Base-by-base conservation (phyloP, 1,284 basidiomycete species). In the Wolfiporia cocos region DNA sequence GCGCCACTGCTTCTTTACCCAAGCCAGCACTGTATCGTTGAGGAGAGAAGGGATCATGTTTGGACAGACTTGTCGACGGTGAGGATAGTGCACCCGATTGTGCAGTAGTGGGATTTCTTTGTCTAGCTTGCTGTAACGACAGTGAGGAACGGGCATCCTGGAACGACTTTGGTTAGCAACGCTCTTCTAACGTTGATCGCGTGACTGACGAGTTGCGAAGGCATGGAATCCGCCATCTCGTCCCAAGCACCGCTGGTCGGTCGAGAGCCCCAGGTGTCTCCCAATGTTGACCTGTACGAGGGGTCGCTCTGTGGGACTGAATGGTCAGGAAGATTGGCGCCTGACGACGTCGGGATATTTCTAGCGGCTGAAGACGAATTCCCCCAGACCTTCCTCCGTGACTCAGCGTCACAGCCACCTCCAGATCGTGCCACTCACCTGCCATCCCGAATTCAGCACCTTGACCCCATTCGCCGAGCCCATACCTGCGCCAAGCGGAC, bases 401-500 rank as follows among this genome's bases (percentile, higher is more conserved):
- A 26, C 40, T 20, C 37, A 31, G 23, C 10, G 35, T 9, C 19
- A 7, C 22, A 20, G 14, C 15, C 7, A 12, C 4, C 17, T 17
- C 31, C 23, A 11, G 26, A 32, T 19, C 19, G 9, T 31, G 36
- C 19, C 46, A 67, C 78, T 45, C 47, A 81, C 85, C 73, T 83
- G 80, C 84, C 85, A 87, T 35, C 79, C 76, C 41, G 77, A 66
- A 57, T 74, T 78, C 44, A 81, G 64, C 21, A 65, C 61, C 55
- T 80, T 78, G 46, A 78, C 63, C 10, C 67, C 61, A 32, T 62
- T 68, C 2, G 67, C 62, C 20, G 71, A 62, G 48, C 67, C 62
- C 64, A 80, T 73, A 14, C 70, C 70, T 22, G 73, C 70, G 37
- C 68, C 71, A 56, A 81, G 74, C 65, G 78, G 72, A 49, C 70